These are phyloP conservation scores for Magnusiomyces paraingens DNA, from an alignment of 1,139 yeast genomes.

Conservation along the genomic window DNA sequence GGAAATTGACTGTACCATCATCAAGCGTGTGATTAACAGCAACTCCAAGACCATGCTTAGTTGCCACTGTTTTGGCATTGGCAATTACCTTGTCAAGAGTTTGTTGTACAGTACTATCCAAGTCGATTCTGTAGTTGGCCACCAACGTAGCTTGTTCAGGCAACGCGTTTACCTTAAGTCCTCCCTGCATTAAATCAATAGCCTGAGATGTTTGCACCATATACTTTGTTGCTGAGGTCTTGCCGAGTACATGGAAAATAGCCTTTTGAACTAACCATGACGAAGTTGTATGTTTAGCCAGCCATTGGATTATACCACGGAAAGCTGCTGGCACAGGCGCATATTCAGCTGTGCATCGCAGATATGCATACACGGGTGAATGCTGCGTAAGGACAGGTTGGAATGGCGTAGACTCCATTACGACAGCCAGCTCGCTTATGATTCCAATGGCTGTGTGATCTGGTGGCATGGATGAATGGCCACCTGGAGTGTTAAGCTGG, in stretches of 20 bases:
- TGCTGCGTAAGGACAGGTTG: conserved; percentile 38
- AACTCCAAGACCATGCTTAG: conserved; percentile 41
- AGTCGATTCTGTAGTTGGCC: conserved; percentile 51
- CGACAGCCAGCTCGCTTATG: conserved; percentile 45
- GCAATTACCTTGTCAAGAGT: conserved; percentile 36
- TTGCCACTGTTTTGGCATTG: conserved; percentile 39
- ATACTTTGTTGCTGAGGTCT: conserved; percentile 30
- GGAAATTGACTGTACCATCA: too few species aligned
- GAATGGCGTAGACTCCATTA: conserved; percentile 49
- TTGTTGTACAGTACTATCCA: conserved; percentile 40
- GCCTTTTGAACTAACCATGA: conserved; percentile 12
- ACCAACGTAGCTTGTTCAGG: conserved; percentile 54
- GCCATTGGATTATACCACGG: too few species aligned
- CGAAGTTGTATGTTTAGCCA: conserved; percentile 9
- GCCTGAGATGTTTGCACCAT: conserved; percentile 57
- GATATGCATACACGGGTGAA: conserved; percentile 44
- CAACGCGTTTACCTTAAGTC: conserved; percentile 58
- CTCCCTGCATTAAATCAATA: conserved; percentile 53
- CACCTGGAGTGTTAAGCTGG: conserved; percentile 53
- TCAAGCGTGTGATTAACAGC: conserved; percentile 27
- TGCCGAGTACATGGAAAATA: conserved; percentile 13
- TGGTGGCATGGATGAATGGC: conserved; percentile 67
- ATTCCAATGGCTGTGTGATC: conserved; percentile 70
- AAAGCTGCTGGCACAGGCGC: conserved; percentile 17
- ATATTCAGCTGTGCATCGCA: conserved; percentile 46